Conservation (phyloP, 1,139 yeast species). For the Yamadazyma diddensiae region DNA sequence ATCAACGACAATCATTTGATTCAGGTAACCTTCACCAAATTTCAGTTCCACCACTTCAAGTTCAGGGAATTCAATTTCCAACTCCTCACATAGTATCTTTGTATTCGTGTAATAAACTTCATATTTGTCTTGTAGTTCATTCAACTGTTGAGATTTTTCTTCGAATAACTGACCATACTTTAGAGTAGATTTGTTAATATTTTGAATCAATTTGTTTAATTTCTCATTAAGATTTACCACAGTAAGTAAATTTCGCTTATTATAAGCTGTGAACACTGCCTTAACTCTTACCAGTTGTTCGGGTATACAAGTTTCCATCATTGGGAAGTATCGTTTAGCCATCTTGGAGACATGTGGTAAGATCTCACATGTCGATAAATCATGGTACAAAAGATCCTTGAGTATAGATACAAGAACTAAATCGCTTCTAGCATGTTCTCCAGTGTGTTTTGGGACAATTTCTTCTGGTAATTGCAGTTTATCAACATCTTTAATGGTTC, state of each 20-base stretch:
- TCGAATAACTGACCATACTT: constrained; percentile 65
- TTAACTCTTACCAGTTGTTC: constrained; percentile 15
- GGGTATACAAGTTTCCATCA: constrained; percentile 10
- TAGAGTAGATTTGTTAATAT: constrained; percentile 54
- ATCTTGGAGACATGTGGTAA: constrained; percentile 48
- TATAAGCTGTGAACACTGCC: constrained; percentile 45
- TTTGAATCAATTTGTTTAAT: constrained; percentile 32
- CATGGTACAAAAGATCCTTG: constrained; percentile 53
- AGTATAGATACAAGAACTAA: constrained; percentile 49
- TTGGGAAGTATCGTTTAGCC: constrained; percentile 43
- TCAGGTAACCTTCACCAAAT: constrained; percentile 16
- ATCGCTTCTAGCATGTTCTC: constrained; percentile 20
- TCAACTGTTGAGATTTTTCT: constrained; percentile 44
- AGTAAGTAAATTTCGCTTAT: constrained; percentile 40
- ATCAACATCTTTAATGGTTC: constrained; percentile 34
- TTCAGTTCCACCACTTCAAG: constrained; percentile 19
- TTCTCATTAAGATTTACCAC: constrained; percentile 33
- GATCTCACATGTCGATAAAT: constrained; percentile 46
- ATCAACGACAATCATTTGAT: constrained; percentile 21
- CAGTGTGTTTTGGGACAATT: constrained; percentile 16
- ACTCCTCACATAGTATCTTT: constrained; percentile 42
- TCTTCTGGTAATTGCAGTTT: constrained; percentile 24
- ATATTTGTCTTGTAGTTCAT: constrained; percentile 32
- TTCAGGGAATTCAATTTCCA: constrained; percentile 32
- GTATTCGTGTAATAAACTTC: constrained; percentile 47